phyloP scores from a whole-genome alignment of 2,329 filamentous ascomycete species.

The Scedosporium aurantiacum region DNA sequence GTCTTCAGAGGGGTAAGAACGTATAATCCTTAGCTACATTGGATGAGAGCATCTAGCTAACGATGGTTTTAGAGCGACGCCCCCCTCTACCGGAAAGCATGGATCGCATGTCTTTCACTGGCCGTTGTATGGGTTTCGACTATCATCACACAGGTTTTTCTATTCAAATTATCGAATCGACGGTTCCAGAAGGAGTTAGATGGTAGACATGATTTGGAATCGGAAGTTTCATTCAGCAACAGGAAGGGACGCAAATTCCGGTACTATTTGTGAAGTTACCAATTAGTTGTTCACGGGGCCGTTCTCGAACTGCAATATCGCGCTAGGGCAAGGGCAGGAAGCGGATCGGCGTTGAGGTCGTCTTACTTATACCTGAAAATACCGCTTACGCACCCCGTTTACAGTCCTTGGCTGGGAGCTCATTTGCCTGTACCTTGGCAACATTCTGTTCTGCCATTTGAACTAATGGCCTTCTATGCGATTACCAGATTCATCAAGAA shows the following conservation, averaged over 20 bases:
- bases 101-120: conserved; percentile 1
- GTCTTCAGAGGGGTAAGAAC: conserved; percentile 1
- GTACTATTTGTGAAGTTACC: not conserved
- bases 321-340: not conserved
- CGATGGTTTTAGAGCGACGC: not conserved
- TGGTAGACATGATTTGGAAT: not conserved
- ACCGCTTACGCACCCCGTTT: not conserved
- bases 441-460: not conserved
- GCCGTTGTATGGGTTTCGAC: not conserved
- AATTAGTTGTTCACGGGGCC: not conserved
- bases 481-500: not conserved
- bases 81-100: not conserved
- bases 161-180: not conserved
- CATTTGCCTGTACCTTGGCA: not conserved
- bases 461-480: not conserved
- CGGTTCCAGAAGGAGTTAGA: not conserved
- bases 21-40: not conserved
- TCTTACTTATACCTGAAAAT: not conserved
- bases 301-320: not conserved
- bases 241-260: not conserved
- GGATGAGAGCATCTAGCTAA: not conserved
- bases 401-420: not conserved
- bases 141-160: not conserved
- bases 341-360: not conserved
- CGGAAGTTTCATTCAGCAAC: not conserved